A percentile compares a stretch with the other conserved stretches of the same genome.
Conservation (phyloP, 1,284 basidiomycete genomes). For the Caloboletus inedulis region DNA sequence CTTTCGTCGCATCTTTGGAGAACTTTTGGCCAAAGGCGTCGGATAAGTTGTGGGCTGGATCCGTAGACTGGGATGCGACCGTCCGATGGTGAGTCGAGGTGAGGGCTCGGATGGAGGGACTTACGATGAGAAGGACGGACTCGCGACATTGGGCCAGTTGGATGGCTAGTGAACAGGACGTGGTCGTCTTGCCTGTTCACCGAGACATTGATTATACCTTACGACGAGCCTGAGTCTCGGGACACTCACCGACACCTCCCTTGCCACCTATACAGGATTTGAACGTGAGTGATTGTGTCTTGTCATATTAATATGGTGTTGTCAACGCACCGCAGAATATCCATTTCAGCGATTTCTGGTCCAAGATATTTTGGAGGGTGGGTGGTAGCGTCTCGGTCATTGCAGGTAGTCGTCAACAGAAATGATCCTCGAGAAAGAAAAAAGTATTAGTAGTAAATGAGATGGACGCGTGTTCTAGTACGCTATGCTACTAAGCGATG, state of each 20-base stretch:
- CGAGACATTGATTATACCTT: background rate
- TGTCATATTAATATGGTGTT: background rate
- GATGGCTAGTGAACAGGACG: slow-evolving; percentile 93
- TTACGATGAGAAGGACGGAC: slow-evolving; percentile 89
- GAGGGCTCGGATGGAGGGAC: slow-evolving; percentile 32
- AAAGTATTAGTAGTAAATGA: slow-evolving; percentile 5
- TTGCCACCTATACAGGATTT: slow-evolving; percentile 69
- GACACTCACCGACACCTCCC: slow-evolving; percentile 82
- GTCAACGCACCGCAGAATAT: slow-evolving; percentile 83
- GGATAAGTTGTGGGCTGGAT: slow-evolving; percentile 98
- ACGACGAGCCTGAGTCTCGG: background rate
- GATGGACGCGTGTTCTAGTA: slow-evolving; percentile 22
- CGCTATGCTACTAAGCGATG: slow-evolving; percentile 16
- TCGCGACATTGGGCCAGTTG: slow-evolving; percentile 85
- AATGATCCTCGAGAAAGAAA: slow-evolving; percentile 6
- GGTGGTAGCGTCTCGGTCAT: slow-evolving; percentile 62
- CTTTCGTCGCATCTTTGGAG: slow-evolving; percentile 98
- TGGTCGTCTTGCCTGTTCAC: slow-evolving; percentile 85
- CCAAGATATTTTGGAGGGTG: slow-evolving; percentile 86
- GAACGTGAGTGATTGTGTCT: slow-evolving; percentile 12
- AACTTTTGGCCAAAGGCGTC: slow-evolving; percentile 99
- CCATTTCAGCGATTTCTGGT: slow-evolving; percentile 89
- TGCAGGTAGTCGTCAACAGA: slow-evolving; percentile 26
- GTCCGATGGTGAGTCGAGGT: background rate
- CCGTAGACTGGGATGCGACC: slow-evolving; percentile 74